Conservation (phyloP, 2,329 filamentous ascomycete species). For the Colletotrichum graminicola region DNA sequence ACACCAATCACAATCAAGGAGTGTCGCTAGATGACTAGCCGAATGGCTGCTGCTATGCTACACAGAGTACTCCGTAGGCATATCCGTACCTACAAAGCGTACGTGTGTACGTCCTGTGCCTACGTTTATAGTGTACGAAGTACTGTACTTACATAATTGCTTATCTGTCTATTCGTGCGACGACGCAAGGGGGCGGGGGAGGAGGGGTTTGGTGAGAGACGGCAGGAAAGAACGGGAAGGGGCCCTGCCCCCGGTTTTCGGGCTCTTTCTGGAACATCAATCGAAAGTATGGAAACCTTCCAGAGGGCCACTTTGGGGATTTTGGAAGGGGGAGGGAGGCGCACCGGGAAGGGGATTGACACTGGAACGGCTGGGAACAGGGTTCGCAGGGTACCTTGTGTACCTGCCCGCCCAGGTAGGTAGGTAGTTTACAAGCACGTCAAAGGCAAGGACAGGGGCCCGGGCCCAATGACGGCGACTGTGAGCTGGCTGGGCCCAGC, state of each 20-base stretch:
- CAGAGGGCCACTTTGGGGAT: slow-evolving; percentile 13
- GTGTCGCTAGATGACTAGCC: background rate
- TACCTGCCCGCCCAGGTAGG: background rate
- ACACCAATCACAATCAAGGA: background rate
- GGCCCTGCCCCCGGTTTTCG: slow-evolving; percentile 36
- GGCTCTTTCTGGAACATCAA: slow-evolving; percentile 42
- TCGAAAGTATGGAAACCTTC: slow-evolving; percentile 42
- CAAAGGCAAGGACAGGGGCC: slow-evolving; percentile 16
- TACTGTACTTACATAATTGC: background rate
- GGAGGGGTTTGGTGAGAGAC: background rate
- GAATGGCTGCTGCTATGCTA: background rate
- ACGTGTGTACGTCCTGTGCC: no score
- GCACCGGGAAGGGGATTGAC: background rate
- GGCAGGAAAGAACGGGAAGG: slow-evolving; percentile 5
- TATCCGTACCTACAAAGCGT: no score
- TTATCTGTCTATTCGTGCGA: slow-evolving; percentile 21
- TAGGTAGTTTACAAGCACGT: slow-evolving; percentile 8
- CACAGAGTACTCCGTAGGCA: no score
- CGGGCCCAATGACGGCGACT: background rate
- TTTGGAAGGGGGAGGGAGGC: background rate
- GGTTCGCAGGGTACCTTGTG: slow-evolving; percentile 33
- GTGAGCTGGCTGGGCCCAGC: background rate
- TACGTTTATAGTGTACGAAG: background rate
- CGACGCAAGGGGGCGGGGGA: background rate
- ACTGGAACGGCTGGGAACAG: slow-evolving; percentile 40